phyloP scores from a whole-genome alignment of 2,329 filamentous ascomycete species.

The Incumbomyces lentus region DNA sequence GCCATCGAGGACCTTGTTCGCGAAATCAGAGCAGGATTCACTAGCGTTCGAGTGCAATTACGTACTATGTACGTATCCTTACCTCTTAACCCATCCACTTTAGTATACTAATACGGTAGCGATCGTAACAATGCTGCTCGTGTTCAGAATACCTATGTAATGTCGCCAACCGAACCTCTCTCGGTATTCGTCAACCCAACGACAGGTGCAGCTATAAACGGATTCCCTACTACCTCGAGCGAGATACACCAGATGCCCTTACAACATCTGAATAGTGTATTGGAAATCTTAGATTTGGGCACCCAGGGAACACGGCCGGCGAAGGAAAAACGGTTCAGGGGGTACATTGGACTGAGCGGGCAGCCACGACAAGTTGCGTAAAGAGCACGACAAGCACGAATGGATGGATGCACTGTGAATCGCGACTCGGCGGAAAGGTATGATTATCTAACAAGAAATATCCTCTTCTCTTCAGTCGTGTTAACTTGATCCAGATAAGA shows the following conservation, averaged over 20 bases:
- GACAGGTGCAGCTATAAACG: slow-evolving; percentile 2
- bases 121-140: slow-evolving; percentile 3
- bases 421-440: no score
- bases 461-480: no score
- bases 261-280: slow-evolving; percentile 5
- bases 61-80: no score
- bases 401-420: no score
- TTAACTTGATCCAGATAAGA: no score
- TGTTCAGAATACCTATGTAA: slow-evolving; percentile 6
- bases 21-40: no score
- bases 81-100: neutral
- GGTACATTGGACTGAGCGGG: slow-evolving; percentile 6
- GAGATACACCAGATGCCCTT: slow-evolving; percentile 7
- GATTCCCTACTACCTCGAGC: slow-evolving; percentile 4
- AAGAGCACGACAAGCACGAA: neutral
- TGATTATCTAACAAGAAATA: no score
- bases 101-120: slow-evolving; percentile 5
- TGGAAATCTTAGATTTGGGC: slow-evolving; percentile 6
- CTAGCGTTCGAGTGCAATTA: no score
- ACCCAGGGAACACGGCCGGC: slow-evolving; percentile 7
- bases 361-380: slow-evolving; percentile 1
- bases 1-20: no score
- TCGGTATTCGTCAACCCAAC: neutral
- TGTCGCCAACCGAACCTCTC: slow-evolving; percentile 3
- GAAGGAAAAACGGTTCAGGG: slow-evolving; percentile 9